These are phyloP conservation scores for Ailanthus altissimus DNA, from an alignment of 345 rosid species.

Conservation along the genomic window DNA sequence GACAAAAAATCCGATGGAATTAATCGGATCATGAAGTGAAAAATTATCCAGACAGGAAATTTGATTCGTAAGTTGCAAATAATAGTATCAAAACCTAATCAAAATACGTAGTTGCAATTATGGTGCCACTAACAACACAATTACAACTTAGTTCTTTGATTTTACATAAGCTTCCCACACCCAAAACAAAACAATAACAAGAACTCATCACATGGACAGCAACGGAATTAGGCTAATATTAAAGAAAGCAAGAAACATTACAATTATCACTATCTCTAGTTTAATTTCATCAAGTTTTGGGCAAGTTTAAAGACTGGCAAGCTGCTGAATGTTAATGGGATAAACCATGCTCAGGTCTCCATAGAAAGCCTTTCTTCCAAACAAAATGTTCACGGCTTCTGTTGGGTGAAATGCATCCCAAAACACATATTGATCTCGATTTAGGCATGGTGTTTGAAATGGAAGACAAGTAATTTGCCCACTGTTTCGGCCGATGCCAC, in stretches of 20 bases:
- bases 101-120: slow-evolving; percentile 6
- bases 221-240: not conserved
- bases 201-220: not conserved
- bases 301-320: slow-evolving; percentile 43
- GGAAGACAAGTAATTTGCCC: slow-evolving; percentile 96
- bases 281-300: not conserved
- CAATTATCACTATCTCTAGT: not conserved
- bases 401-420: slow-evolving; percentile 99
- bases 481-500: slow-evolving; percentile 85
- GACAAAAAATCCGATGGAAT: too few relatives aligned
- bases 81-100: not conserved
- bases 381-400: slow-evolving; percentile 76
- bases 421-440: slow-evolving; percentile 70
- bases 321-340: slow-evolving; percentile 78
- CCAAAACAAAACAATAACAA: too few relatives aligned
- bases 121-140: not conserved
- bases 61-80: not conserved
- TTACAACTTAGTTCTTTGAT: not conserved
- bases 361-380: slow-evolving; percentile 70
- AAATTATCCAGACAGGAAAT: not conserved
- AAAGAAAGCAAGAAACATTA: not conserved
- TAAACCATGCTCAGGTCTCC: slow-evolving; percentile 59
- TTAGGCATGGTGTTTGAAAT: slow-evolving; percentile 76
- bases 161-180: not conserved
- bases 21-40: too few relatives aligned